Conservation (phyloP, 148 eudicot species). For the Nyssa sinensis region DNA sequence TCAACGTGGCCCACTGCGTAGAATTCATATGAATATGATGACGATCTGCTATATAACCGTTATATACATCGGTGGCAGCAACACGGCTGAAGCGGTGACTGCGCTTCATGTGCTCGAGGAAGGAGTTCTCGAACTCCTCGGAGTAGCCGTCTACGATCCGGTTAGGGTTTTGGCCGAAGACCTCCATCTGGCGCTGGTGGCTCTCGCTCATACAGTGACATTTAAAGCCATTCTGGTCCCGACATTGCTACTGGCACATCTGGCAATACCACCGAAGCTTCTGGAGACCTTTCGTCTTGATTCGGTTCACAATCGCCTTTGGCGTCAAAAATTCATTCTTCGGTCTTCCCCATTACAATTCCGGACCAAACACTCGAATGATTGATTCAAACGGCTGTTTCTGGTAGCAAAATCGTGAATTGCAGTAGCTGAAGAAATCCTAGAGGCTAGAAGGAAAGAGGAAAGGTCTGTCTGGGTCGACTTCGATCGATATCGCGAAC, state of each 20-base stretch:
- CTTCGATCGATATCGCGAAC: too few species aligned
- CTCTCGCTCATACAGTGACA: constrained; percentile 90
- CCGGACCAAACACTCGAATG: not conserved
- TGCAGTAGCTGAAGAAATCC: too few species aligned
- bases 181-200: constrained; percentile 90
- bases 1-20: constrained; percentile 76
- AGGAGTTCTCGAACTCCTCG: constrained; percentile 68
- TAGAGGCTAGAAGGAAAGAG: too few species aligned
- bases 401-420: not conserved
- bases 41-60: constrained; percentile 76
- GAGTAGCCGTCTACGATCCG: constrained; percentile 74
- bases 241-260: constrained; percentile 94
- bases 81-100: constrained; percentile 78
- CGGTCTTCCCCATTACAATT: constrained; percentile 79
- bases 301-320: constrained; percentile 87
- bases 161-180: constrained; percentile 81
- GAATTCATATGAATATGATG: constrained; percentile 94
- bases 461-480: too few species aligned
- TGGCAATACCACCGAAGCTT: constrained; percentile 95
- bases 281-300: constrained; percentile 91
- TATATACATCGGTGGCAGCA: constrained; percentile 89
- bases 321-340: constrained; percentile 85
- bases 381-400: not conserved
- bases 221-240: constrained; percentile 92
- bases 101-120: constrained; percentile 87